These are phyloP conservation scores for Thielaviopsis punctulata DNA, from an alignment of 2,329 filamentous ascomycete species.

Conservation along the genomic window DNA sequence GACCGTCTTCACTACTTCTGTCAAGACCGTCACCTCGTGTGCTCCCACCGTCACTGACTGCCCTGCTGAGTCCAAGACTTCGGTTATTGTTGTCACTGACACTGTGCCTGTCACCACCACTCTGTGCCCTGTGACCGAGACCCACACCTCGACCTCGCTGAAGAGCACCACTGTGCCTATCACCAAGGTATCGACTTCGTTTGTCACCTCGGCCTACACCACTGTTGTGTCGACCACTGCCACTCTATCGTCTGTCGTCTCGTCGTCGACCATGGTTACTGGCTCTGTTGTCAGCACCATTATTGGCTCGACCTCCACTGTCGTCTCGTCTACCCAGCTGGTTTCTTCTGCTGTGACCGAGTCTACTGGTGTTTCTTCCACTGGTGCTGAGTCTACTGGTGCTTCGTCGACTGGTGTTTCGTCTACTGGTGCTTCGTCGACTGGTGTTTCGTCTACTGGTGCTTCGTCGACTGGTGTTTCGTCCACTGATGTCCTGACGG, in stretches of 20 bases:
- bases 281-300: slow-evolving; percentile 32
- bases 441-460: too few species aligned
- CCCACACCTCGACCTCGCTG: slow-evolving; percentile 24
- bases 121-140: slow-evolving; percentile 43
- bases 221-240: slow-evolving; percentile 12
- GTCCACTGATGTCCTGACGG: slow-evolving; percentile 18
- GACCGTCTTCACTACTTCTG: slow-evolving; percentile 32
- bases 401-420: too few species aligned
- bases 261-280: slow-evolving; percentile 32
- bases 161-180: slow-evolving; percentile 15
- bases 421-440: too few species aligned
- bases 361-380: too few species aligned
- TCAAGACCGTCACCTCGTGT: slow-evolving; percentile 34
- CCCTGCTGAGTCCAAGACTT: slow-evolving; percentile 26
- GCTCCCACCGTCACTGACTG: slow-evolving; percentile 31
- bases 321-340: slow-evolving; percentile 30
- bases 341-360: slow-evolving; percentile 33
- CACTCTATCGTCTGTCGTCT: slow-evolving; percentile 23
- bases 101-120: slow-evolving; percentile 42
- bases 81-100: slow-evolving; percentile 31
- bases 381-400: slow-evolving; percentile 39
- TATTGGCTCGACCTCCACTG: slow-evolving; percentile 26
- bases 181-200: slow-evolving; percentile 11
- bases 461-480: too few species aligned
- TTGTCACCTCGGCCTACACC: slow-evolving; percentile 11